Evolutionary conservation across 768 basidiomycete genomes (phyloP).

Genomic region (Mycena filopes): DNA sequence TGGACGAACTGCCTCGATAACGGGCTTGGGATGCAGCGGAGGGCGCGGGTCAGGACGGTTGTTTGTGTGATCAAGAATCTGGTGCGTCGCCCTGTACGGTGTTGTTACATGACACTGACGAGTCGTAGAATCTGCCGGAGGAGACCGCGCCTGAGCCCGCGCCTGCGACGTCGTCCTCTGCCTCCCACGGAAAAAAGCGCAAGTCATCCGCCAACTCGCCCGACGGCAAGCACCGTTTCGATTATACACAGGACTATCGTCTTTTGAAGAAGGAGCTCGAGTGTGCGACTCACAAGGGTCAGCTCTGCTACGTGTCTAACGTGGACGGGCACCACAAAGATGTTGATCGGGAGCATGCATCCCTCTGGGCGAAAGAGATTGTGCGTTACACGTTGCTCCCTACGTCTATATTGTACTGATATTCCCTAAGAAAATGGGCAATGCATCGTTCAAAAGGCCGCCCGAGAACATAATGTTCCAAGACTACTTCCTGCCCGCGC

Average conservation of each 20-base stretch:
- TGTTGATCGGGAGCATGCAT: neutral
- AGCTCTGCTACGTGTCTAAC: neutral
- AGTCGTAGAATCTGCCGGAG: constrained; percentile 5
- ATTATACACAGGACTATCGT: constrained; percentile 12
- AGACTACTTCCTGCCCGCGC: neutral
- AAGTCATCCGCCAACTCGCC: neutral
- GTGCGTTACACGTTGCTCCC: neutral
- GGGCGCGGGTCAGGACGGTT: constrained; percentile 3
- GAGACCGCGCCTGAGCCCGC: neutral
- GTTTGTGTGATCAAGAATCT: constrained; percentile 5
- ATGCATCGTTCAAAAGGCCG: neutral
- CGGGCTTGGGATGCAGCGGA: neutral
- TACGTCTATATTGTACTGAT: neutral
- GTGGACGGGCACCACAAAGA: constrained; percentile 3
- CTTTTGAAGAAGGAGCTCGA: neutral
- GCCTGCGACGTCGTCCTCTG: neutral
- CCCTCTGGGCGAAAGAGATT: constrained; percentile 21
- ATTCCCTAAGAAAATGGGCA: neutral
- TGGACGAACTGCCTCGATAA: neutral
- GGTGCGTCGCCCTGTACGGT: constrained; percentile 5
- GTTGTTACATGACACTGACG: neutral
- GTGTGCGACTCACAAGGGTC: neutral
- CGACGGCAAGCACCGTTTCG: neutral
- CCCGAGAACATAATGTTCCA: constrained; percentile 10
- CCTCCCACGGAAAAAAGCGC: constrained; percentile 9